Percentiles rank a stretch among this genome's conserved stretches.
phyloP scores from a whole-genome alignment of 176 grass and related monocot genomes.

The Themeda triandra region DNA sequence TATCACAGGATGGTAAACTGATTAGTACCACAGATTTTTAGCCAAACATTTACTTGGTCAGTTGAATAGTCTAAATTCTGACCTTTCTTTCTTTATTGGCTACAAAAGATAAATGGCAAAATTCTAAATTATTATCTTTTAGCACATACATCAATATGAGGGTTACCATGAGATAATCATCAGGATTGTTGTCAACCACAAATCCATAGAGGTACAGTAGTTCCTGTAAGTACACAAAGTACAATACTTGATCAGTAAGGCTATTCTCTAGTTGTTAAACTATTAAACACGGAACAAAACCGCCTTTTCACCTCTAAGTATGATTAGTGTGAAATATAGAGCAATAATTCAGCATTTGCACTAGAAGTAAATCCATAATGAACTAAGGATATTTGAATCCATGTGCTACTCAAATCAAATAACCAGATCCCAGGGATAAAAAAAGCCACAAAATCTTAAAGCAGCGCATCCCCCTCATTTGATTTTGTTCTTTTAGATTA shows the following conservation, averaged over 20 bases:
- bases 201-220: conserved; percentile 93
- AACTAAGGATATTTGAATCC: background rate
- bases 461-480: background rate
- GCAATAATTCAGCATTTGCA: background rate
- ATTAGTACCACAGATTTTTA: background rate
- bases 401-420: background rate
- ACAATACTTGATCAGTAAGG: conserved; percentile 16
- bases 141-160: conserved; percentile 23
- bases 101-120: conserved; percentile 4
- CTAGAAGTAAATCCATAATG: conserved; percentile 12
- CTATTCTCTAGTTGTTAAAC: background rate
- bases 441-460: background rate
- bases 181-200: conserved; percentile 81
- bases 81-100: conserved; percentile 1
- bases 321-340: background rate
- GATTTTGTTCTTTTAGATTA: background rate
- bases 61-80: background rate
- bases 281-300: background rate
- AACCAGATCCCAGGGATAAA: background rate
- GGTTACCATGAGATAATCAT: conserved; percentile 94
- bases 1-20: background rate
- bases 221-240: conserved; percentile 60
- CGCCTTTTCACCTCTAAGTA: background rate
- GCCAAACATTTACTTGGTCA: background rate
- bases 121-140: conserved; percentile 16